phyloP scores from a whole-genome alignment of 768 basidiomycete species.

The Lyophyllum atratum region DNA sequence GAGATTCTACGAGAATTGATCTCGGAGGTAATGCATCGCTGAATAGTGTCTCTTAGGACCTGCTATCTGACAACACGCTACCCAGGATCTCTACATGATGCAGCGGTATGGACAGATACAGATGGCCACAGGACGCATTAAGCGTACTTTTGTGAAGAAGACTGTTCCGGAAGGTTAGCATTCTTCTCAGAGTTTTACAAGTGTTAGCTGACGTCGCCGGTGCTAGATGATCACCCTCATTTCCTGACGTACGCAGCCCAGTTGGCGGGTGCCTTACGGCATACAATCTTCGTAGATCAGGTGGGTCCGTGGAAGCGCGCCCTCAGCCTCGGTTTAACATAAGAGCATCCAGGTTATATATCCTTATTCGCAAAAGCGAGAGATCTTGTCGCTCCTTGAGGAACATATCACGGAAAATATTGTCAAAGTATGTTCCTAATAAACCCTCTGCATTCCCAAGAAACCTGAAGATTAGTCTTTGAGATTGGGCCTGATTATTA shows the following conservation, averaged over 20 bases:
- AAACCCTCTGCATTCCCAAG: not conserved
- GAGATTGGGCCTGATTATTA: constrained; percentile 84
- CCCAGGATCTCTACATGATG: constrained; percentile 71
- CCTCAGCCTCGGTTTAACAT: not conserved
- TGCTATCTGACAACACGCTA: not conserved
- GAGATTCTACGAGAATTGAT: constrained; percentile 74
- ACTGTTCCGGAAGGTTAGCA: constrained; percentile 66
- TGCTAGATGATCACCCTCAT: constrained; percentile 70
- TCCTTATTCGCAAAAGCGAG: constrained; percentile 49
- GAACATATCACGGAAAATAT: constrained; percentile 93
- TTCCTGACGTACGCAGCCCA: constrained; percentile 72
- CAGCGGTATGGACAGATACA: constrained; percentile 71
- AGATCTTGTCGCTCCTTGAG: constrained; percentile 73
- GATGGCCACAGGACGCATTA: constrained; percentile 55
- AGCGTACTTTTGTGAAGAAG: constrained; percentile 56
- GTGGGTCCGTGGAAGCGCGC: constrained; percentile 34
- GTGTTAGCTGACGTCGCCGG: not conserved
- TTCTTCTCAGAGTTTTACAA: not conserved
- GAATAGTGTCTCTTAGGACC: not conserved
- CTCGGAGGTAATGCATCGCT: constrained; percentile 52
- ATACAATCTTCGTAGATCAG: constrained; percentile 87
- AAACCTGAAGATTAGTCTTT: not conserved
- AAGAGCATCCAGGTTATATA: constrained; percentile 42
- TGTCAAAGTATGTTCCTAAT: constrained; percentile 64
- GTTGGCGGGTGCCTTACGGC: constrained; percentile 64